phyloP scores from a whole-genome alignment of 495 filamentous ascomycete species.

The Penicillium cataractarum region DNA sequence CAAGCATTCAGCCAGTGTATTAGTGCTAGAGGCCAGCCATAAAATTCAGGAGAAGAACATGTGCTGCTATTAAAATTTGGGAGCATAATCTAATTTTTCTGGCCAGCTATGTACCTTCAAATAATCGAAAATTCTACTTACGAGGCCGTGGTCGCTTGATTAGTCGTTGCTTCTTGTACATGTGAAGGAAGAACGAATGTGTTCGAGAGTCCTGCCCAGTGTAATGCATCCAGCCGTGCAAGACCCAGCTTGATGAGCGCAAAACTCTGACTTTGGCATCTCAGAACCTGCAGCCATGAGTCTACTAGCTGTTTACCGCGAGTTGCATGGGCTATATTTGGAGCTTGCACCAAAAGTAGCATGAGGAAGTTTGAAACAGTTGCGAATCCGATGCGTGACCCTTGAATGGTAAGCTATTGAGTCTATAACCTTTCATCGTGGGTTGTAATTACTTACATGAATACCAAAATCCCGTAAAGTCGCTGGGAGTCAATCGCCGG shows the following conservation, averaged over 20 bases:
- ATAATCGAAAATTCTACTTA: not conserved
- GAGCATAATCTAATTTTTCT: too few species aligned
- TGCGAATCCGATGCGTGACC: constrained; percentile 43
- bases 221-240: constrained; percentile 35
- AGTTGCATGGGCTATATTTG: constrained; percentile 32
- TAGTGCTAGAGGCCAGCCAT: too few species aligned
- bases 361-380: constrained; percentile 43
- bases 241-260: constrained; percentile 38
- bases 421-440: not conserved
- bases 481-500: constrained; percentile 32
- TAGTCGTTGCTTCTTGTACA: constrained; percentile 28
- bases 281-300: constrained; percentile 36
- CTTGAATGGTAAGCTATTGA: constrained; percentile 17
- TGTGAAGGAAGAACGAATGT: constrained; percentile 35
- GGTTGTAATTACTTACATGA: constrained; percentile 35
- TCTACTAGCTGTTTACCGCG: constrained; percentile 39
- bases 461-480: constrained; percentile 43
- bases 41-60: too few species aligned
- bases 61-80: too few species aligned
- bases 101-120: too few species aligned
- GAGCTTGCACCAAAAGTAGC: constrained; percentile 40
- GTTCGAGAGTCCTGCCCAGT: constrained; percentile 31
- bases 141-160: constrained; percentile 1
- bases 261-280: constrained; percentile 36
- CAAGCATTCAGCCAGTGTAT: too few species aligned